phyloP scores from a whole-genome alignment of 1,139 yeast species.

The Pichia sp. region DNA sequence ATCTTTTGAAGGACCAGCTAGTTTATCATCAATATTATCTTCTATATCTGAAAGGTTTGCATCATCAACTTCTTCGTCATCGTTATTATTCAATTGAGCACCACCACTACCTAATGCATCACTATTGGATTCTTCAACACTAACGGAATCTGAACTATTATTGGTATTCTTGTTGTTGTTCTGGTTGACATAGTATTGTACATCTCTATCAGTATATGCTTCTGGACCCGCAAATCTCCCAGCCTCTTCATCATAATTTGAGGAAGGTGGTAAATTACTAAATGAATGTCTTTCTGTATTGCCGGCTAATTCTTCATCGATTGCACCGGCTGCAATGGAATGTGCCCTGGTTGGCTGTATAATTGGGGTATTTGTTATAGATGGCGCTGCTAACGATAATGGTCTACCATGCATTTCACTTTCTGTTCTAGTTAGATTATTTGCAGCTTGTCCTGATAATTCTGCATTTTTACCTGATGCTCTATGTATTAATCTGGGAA shows the following conservation, averaged over 20 bases:
- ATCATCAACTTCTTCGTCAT: not conserved
- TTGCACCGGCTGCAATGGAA: slow-evolving; percentile 14
- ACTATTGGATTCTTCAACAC: not conserved
- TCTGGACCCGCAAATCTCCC: not conserved
- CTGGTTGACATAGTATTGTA: too few relatives aligned
- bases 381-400: not conserved
- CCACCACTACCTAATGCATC: not conserved
- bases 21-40: not conserved
- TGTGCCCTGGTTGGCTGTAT: slow-evolving; percentile 13
- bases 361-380: not conserved
- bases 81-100: not conserved
- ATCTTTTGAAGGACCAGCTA: not conserved
- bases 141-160: not conserved
- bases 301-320: not conserved
- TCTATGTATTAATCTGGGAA: slow-evolving; percentile 4
- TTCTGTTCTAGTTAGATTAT: slow-evolving; percentile 1
- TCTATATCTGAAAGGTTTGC: slow-evolving; percentile 3
- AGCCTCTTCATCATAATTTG: slow-evolving; percentile 7
- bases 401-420: not conserved
- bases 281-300: not conserved
- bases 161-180: not conserved
- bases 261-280: slow-evolving; percentile 2
- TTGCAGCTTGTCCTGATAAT: not conserved
- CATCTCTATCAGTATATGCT: slow-evolving; percentile 9
- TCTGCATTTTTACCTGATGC: not conserved